These are phyloP conservation scores for Coccinonectria pachysandricola DNA, from an alignment of 2,329 filamentous ascomycete genomes.

Conservation along the genomic window DNA sequence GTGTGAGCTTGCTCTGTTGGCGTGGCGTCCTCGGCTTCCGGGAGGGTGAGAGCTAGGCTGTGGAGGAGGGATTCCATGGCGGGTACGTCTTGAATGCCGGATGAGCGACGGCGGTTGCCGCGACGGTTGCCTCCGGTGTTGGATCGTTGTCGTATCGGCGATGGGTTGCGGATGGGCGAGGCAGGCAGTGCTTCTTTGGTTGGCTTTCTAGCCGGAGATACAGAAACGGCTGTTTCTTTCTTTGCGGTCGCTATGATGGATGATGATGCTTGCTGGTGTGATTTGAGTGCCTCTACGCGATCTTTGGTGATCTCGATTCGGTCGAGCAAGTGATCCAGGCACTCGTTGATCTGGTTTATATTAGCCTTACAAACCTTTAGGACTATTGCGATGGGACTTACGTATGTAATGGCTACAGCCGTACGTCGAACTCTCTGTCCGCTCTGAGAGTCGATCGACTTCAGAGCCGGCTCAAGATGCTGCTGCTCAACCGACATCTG, in stretches of 20 bases:
- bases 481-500: conserved; percentile 63
- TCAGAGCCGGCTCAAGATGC: conserved; percentile 50
- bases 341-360: conserved; percentile 43
- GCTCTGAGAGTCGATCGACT: conserved; percentile 32
- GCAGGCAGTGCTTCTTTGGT: conserved; percentile 15
- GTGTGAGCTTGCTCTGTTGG: conserved; percentile 17
- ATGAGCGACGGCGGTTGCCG: conserved; percentile 25
- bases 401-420: conserved; percentile 39
- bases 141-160: conserved; percentile 26
- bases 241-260: conserved; percentile 33
- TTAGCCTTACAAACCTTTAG: too few species aligned
- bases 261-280: conserved; percentile 31
- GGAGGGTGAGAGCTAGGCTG: conserved; percentile 33
- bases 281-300: conserved; percentile 34
- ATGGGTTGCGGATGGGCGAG: conserved; percentile 27
- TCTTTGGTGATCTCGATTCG: conserved; percentile 32
- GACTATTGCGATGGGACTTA: conserved; percentile 28
- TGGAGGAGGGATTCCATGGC: conserved; percentile 39
- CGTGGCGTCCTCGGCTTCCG: conserved; percentile 20
- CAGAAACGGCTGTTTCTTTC: conserved; percentile 29
- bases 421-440: conserved; percentile 35
- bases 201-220: conserved; percentile 12
- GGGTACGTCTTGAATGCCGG: conserved; percentile 25
- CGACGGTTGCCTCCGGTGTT: conserved; percentile 13
- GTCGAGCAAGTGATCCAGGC: conserved; percentile 40